phyloP scores from a whole-genome alignment of 768 basidiomycete species.

The Aureoboletus auriporus region DNA sequence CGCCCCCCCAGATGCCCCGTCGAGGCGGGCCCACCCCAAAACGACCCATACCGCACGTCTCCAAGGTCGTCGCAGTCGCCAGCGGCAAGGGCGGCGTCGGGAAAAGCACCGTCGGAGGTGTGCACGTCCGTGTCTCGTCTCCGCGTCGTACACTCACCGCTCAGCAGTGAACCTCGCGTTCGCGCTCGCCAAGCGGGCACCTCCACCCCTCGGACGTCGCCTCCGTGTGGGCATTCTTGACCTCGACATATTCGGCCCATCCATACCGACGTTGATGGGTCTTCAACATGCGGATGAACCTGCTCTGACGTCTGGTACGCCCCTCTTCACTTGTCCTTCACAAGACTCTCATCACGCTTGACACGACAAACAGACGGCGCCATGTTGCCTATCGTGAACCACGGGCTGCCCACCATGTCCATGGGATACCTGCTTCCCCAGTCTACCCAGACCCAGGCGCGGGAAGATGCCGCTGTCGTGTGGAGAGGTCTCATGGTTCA shows the following conservation, averaged over 20 bases:
- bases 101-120: slow-evolving; percentile 90
- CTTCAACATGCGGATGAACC: slow-evolving; percentile 78
- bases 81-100: slow-evolving; percentile 97
- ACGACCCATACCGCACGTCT: slow-evolving; percentile 65
- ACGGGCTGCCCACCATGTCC: slow-evolving; percentile 92
- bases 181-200: slow-evolving; percentile 51
- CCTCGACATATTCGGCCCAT: slow-evolving; percentile 94
- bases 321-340: background rate
- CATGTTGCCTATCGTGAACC: slow-evolving; percentile 78
- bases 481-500: slow-evolving; percentile 99
- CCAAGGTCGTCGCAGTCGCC: slow-evolving; percentile 78
- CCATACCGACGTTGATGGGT: slow-evolving; percentile 90
- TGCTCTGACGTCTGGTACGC: slow-evolving; percentile 62
- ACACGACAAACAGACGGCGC: slow-evolving; percentile 52
- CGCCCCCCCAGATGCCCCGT: slow-evolving; percentile 59
- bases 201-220: slow-evolving; percentile 30
- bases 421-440: slow-evolving; percentile 90
- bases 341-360: background rate
- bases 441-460: slow-evolving; percentile 41
- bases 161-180: slow-evolving; percentile 75
- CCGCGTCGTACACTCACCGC: slow-evolving; percentile 5
- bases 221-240: slow-evolving; percentile 85
- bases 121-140: slow-evolving; percentile 11
- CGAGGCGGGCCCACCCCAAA: slow-evolving; percentile 51
- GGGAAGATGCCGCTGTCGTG: slow-evolving; percentile 76